Conservation (phyloP, 2,329 filamentous ascomycete species). For the Calonectria crousiana region DNA sequence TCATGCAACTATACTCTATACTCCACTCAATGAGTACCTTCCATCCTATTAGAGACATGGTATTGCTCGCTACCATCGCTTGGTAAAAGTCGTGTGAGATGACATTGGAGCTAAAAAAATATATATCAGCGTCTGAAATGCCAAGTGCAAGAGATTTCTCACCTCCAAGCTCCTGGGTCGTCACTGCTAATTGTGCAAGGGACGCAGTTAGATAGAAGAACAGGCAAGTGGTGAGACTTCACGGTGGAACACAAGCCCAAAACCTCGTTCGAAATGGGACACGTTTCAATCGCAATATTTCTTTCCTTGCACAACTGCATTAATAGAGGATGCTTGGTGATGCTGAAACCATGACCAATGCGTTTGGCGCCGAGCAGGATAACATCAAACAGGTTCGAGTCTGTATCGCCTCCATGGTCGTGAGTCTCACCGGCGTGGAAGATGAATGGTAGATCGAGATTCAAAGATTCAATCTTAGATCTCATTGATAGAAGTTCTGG, state of each 20-base stretch:
- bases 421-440: not conserved
- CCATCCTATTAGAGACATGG: not conserved
- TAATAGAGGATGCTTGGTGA: conserved; percentile 87
- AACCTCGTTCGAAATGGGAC: not conserved
- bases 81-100: not conserved
- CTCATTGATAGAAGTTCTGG: not conserved
- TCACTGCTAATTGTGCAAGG: not conserved
- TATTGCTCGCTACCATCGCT: not conserved
- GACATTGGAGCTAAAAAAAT: not conserved
- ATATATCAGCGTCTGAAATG: not conserved
- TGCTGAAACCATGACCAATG: conserved; percentile 84
- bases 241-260: not conserved
- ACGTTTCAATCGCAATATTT: conserved; percentile 79
- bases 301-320: conserved; percentile 85
- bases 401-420: not conserved
- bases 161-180: not conserved
- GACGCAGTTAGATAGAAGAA: not conserved
- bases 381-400: conserved; percentile 64
- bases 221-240: not conserved
- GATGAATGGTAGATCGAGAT: not conserved
- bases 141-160: not conserved
- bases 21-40: not conserved
- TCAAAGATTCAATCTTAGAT: not conserved
- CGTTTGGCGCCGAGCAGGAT: conserved; percentile 82
- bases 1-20: not conserved